Percentiles rank a stretch among this genome's conserved stretches.
Conservation (phyloP, 345 rosid species). For the Ceriops tagal region DNA sequence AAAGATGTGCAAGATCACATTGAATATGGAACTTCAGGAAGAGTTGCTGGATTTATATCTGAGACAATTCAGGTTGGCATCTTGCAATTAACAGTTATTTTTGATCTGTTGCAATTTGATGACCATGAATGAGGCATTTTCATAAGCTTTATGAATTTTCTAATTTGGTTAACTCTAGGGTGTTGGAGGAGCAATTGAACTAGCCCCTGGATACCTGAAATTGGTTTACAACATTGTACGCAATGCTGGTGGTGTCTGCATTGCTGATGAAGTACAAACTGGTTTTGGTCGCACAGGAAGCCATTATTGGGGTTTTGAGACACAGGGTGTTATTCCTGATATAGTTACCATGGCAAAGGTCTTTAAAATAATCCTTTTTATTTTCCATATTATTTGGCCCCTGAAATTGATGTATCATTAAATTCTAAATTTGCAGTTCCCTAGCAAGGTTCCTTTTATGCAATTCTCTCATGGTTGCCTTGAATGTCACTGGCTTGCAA, state of each 20-base stretch:
- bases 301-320: constrained; percentile 92
- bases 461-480: neutral
- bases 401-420: neutral
- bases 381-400: neutral
- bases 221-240: constrained; percentile 71
- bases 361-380: neutral
- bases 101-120: neutral
- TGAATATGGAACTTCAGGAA: constrained; percentile 83
- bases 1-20: constrained; percentile 89
- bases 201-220: constrained; percentile 90
- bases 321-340: constrained; percentile 92
- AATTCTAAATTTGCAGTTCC: neutral
- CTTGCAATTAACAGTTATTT: neutral
- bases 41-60: constrained; percentile 87
- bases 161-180: constrained; percentile 41
- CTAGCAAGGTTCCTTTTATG: neutral
- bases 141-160: neutral
- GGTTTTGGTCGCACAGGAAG: constrained; percentile 95
- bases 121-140: constrained; percentile 11
- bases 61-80: constrained; percentile 81
- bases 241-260: constrained; percentile 88
- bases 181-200: constrained; percentile 92
- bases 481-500: neutral
- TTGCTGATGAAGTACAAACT: constrained; percentile 95
- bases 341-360: constrained; percentile 99